Evolutionary conservation across 805 yeast genomes (phyloP).

Genomic region (Yarrowia sp.): DNA sequence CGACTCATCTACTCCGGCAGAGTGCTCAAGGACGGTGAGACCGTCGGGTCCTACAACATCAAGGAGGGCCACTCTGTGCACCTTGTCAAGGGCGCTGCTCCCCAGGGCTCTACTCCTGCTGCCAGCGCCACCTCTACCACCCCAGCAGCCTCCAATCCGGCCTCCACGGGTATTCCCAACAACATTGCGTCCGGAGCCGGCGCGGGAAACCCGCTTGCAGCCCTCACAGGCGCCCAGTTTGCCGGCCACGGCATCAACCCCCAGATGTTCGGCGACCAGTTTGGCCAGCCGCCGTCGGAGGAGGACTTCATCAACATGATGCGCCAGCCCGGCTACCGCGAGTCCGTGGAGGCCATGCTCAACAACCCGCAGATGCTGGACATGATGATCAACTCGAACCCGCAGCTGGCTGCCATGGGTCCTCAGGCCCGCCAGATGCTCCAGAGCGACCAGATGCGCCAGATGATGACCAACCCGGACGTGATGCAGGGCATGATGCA

Average conservation of each 20-base stretch:
- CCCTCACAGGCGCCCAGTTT: slow-evolving; percentile 89
- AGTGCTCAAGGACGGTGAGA: slow-evolving; percentile 81
- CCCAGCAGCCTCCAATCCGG: slow-evolving; percentile 28
- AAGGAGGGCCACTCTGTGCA: slow-evolving; percentile 86
- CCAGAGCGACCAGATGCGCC: slow-evolving; percentile 79
- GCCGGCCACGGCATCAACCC: slow-evolving; percentile 93
- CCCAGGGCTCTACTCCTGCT: slow-evolving; percentile 37
- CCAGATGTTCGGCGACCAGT: slow-evolving; percentile 87
- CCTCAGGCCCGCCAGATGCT: slow-evolving; percentile 84
- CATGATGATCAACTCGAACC: slow-evolving; percentile 73
- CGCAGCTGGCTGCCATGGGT: slow-evolving; percentile 77
- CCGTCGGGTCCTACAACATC: slow-evolving; percentile 71
- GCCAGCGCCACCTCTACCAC: slow-evolving; percentile 32
- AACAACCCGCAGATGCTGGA: slow-evolving; percentile 88
- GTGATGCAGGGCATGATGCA: slow-evolving; percentile 79
- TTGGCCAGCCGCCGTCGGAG: slow-evolving; percentile 72
- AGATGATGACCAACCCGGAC: slow-evolving; percentile 79
- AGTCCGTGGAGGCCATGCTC: slow-evolving; percentile 76
- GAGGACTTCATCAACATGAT: slow-evolving; percentile 73
- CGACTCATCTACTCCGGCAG: slow-evolving; percentile 91
- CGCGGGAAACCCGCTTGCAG: slow-evolving; percentile 86
- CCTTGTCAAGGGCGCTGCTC: slow-evolving; percentile 76
- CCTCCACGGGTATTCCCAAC: slow-evolving; percentile 54
- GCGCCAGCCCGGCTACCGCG: slow-evolving; percentile 78
- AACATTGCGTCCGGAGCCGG: slow-evolving; percentile 86